phyloP scores from a whole-genome alignment of 106 monocot genomes.

The Cymbidium sinense region DNA sequence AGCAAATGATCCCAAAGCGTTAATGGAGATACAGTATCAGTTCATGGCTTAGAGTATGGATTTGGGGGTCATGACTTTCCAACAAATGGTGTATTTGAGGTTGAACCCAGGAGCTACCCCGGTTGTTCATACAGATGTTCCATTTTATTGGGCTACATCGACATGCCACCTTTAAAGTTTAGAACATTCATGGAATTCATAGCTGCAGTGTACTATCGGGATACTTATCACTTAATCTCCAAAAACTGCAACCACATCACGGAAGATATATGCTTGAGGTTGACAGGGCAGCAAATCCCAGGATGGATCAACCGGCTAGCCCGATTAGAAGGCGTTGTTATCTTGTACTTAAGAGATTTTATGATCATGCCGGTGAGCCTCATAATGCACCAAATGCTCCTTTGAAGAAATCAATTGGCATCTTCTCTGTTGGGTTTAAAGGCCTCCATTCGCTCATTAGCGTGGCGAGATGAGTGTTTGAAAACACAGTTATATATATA shows the following conservation, averaged over 20 bases:
- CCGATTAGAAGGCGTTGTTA: no score
- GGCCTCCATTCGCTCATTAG: no score
- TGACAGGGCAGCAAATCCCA: slow-evolving; percentile 70
- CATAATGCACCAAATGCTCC: no score
- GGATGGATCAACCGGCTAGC: slow-evolving; percentile 95
- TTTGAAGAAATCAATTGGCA: no score
- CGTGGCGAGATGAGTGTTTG: no score
- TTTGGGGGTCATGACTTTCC: slow-evolving; percentile 71
- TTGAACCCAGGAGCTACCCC: slow-evolving; percentile 62
- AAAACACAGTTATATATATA: no score
- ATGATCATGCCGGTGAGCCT: no score
- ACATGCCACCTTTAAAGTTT: slow-evolving; percentile 44
- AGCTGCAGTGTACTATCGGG: slow-evolving; percentile 75
- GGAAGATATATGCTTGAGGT: slow-evolving; percentile 53
- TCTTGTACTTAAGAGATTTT: no score
- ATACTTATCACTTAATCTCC: slow-evolving; percentile 85
- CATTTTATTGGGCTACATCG: slow-evolving; percentile 51
- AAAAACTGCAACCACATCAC: slow-evolving; percentile 98
- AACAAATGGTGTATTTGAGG: slow-evolving; percentile 62
- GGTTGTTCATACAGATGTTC: slow-evolving; percentile 67
- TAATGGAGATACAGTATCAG: slow-evolving; percentile 52
- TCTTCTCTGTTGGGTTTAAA: no score
- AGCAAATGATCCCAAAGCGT: slow-evolving; percentile 25
- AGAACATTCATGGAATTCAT: slow-evolving; percentile 52
- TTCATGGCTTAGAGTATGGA: slow-evolving; percentile 59